Evolutionary conservation across 139 green algal species (phyloP).

Genomic region (Asterochloris erici): DNA sequence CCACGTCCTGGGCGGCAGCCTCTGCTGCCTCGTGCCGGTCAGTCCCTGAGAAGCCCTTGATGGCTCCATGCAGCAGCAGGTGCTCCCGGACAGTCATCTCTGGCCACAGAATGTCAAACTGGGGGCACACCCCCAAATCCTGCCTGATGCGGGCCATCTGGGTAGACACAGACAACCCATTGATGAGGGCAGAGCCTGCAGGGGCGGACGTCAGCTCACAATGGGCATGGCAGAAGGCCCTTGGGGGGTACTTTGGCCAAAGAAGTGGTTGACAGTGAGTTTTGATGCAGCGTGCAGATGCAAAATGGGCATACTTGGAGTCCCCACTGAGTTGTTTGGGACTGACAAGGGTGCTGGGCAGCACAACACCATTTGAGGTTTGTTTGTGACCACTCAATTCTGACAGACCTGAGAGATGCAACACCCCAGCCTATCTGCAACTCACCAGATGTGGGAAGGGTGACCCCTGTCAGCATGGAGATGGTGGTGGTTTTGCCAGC

Average conservation of each 20-base stretch:
- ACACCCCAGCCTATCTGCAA: no score
- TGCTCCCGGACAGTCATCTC: conserved; percentile 80
- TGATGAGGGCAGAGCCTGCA: conserved; percentile 27
- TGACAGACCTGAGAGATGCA: no score
- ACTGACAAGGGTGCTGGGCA: no score
- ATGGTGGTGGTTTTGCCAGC: conserved; percentile 79
- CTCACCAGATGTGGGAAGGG: conserved; percentile 52
- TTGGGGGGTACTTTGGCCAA: no score
- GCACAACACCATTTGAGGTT: no score
- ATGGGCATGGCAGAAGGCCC: no score
- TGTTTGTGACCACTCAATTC: no score
- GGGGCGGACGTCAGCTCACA: background rate
- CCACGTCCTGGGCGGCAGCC: conserved; percentile 44
- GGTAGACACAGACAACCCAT: conserved; percentile 17
- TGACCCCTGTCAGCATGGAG: conserved; percentile 63
- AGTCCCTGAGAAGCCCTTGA: conserved; percentile 52
- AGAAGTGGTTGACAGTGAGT: no score
- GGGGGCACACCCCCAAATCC: conserved; percentile 73
- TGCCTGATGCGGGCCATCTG: conserved; percentile 49
- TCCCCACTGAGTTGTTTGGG: no score
- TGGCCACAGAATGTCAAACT: conserved; percentile 88
- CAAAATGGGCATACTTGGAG: no score
- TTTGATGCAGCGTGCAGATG: no score
- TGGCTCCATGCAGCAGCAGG: conserved; percentile 65
- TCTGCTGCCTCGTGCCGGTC: conserved; percentile 16